These are phyloP conservation scores for Mortierella alpina DNA, from an alignment of 192 early-diverging fungal species.

Conservation along the genomic window DNA sequence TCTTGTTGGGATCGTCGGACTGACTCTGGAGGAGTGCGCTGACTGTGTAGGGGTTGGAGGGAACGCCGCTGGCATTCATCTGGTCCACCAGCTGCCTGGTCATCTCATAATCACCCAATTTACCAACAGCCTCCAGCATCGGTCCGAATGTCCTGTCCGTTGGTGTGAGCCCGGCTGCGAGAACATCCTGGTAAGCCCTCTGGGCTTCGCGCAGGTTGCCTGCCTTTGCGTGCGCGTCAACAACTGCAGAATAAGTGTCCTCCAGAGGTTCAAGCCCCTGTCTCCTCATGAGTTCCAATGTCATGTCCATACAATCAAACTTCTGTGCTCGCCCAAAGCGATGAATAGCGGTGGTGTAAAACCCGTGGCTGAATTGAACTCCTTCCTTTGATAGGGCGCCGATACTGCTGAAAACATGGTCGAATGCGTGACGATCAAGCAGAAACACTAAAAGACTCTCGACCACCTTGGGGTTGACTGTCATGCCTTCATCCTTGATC, in stretches of 20 bases:
- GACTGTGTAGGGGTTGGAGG: slow-evolving; percentile 41
- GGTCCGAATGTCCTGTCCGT: slow-evolving; percentile 28
- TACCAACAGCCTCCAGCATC: slow-evolving; percentile 48
- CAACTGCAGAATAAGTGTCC: slow-evolving; percentile 38
- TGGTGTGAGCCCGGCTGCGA: slow-evolving; percentile 25
- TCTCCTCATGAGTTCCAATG: slow-evolving; percentile 31
- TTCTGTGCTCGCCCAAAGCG: slow-evolving; percentile 30
- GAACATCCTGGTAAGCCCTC: slow-evolving; percentile 33
- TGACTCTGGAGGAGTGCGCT: slow-evolving; percentile 42
- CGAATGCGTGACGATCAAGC: slow-evolving; percentile 20
- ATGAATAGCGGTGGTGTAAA: slow-evolving; percentile 39
- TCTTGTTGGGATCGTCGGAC: slow-evolving; percentile 12
- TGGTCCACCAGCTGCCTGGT: slow-evolving; percentile 44
- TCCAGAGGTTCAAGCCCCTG: slow-evolving; percentile 41
- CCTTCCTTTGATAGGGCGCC: slow-evolving; percentile 13
- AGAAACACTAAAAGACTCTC: slow-evolving; percentile 38
- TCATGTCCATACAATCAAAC: slow-evolving; percentile 45
- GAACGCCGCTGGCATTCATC: slow-evolving; percentile 40
- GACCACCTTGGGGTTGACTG: slow-evolving; percentile 7
- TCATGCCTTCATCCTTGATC: slow-evolving; percentile 10
- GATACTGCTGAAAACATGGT: slow-evolving; percentile 23
- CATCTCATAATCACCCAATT: slow-evolving; percentile 50
- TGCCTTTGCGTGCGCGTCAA: slow-evolving; percentile 45
- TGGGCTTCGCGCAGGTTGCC: slow-evolving; percentile 47
- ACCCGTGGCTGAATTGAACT: slow-evolving; percentile 23